Evolutionary conservation across 2,329 filamentous ascomycete species (phyloP), one percentile per base, ranked within the genome.

Genomic region (Paraphoma sp.): DNA sequence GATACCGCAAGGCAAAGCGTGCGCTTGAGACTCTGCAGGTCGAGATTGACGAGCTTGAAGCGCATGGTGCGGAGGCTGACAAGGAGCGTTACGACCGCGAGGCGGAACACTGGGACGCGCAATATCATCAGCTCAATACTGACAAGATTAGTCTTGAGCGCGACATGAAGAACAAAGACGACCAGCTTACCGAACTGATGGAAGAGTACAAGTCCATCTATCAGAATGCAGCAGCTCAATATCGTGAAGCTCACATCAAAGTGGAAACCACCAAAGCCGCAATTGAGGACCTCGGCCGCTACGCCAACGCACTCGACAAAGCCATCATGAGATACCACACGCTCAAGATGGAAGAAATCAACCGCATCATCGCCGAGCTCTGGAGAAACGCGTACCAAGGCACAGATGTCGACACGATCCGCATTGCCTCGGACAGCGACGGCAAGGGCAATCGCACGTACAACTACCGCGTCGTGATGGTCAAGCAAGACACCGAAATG

Each of bases 271-370:
- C 92, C 47, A 96, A 93, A 76, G 94, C 93, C 3, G 94, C 93
- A 2, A 91, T 97, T 52, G 92, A 96, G 54, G 95, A 99, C 73
- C 82, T 99, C 36, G 89, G 85, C 6, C 89, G 91, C 41, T 98
- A 96, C 73, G 84, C 87, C 43, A 84, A 86, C 9, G 95, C 95
- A 7, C 84, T 99, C 11, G 94, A 98, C 81, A 92, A 95, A 72
- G 96, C 95, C 45, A 96, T 99, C 71, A 97, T 99, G 92, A 92
- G 91, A 70, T 99, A 94, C 73, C 95, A 99, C 80, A 86, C 89
- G 30, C 81, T 97, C 73, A 99, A 99, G 82, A 99, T 99, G 95
- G 91, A 95, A 67, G 93, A 99, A 76, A 94, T 99, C 76, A 99
- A 99, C 78, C 86, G 88, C 54, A 97, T 97, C 75, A 89, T 96